These are phyloP conservation scores for Metschnikowia dekortorum DNA, from an alignment of 805 yeast species.

Conservation along the genomic window DNA sequence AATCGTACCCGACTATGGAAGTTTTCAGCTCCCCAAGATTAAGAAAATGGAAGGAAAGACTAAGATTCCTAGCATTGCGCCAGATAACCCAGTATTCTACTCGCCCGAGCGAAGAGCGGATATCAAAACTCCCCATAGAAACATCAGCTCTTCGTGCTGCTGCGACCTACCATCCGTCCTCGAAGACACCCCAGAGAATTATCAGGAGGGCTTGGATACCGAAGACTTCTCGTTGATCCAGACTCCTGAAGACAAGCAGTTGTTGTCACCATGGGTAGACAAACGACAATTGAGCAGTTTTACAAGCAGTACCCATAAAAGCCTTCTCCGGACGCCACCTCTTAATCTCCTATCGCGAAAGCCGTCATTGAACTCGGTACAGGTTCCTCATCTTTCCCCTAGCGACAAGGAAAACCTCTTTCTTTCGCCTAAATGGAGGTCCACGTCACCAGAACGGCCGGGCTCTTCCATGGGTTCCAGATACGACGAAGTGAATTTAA, in stretches of 20 bases:
- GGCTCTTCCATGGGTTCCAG: conserved; percentile 31
- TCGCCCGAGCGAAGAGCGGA: conserved; percentile 18
- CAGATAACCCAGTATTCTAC: conserved; percentile 28
- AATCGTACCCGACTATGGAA: conserved; percentile 19
- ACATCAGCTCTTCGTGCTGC: conserved; percentile 5
- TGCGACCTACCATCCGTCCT: conserved; percentile 2
- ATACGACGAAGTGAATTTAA: conserved; percentile 28
- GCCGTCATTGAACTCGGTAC: conserved; percentile 12
- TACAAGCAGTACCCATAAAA: not conserved
- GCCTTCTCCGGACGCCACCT: not conserved
- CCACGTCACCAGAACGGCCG: conserved; percentile 35
- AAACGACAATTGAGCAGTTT: not conserved
- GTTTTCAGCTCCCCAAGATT: conserved; percentile 22
- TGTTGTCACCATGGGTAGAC: conserved; percentile 1
- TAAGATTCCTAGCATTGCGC: conserved; percentile 27
- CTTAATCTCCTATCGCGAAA: conserved; percentile 5
- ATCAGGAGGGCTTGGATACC: not conserved
- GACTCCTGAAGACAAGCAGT: conserved; percentile 2
- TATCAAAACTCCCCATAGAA: conserved; percentile 3
- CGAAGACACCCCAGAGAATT: conserved; percentile 3
- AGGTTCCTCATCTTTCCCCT: conserved; percentile 19
- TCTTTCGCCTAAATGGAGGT: conserved; percentile 12
- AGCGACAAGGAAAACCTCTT: conserved; percentile 4
- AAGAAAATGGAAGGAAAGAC: conserved; percentile 18
- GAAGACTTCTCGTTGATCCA: conserved; percentile 3